Base-by-base conservation (phyloP, 2,329 filamentous ascomycete species). In the Monosporascus sp. region DNA sequence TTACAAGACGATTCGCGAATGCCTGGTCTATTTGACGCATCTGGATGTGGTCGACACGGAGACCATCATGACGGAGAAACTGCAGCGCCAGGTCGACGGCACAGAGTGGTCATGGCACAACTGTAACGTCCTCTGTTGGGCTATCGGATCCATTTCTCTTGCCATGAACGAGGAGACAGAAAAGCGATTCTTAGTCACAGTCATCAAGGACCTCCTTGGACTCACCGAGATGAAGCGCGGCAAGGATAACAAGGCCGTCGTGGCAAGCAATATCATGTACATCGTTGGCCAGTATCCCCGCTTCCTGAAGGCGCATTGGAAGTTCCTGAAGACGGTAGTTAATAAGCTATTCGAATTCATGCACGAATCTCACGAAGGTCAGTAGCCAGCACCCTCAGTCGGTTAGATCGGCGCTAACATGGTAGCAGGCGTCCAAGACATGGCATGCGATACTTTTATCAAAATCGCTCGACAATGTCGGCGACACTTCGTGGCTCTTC, bases 291-390 rank as follows among this genome's bases (percentile, higher is more conserved):
- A 99, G 69, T 99, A 99, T 68, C 94, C 94, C 38, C 89, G 94
- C 20, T 99, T 99, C 76, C 77, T 99, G 65, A 99, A 99, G 77
- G 94, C 94, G 1, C 94, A 99, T 72, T 99, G 94, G 94, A 99
- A 99, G 72, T 99, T 99, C 75, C 78, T 99, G 53, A 99, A 99
- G 84, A 99, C 94, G 2, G 94, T 99, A 18, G 94, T 99, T 67
- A 99, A 99, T 76, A 99, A 99, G 78, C 82, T 99, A 5, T 99
- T 99, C 66, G 94, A 99, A 75, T 99, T 99, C 69, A 99, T 99
- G 94, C 94, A 99, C 71, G 94, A 99, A 73, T 97, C 94, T 1
- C 94, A 99, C 67, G 94, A 99, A 77, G 94, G 89, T 86, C 73
- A 64, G 80, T 70, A 26, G 31, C 38, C 26, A n/a, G 40, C 53